Conservation (phyloP, 2,329 filamentous ascomycete genomes). For the Botrytis byssoidea region DNA sequence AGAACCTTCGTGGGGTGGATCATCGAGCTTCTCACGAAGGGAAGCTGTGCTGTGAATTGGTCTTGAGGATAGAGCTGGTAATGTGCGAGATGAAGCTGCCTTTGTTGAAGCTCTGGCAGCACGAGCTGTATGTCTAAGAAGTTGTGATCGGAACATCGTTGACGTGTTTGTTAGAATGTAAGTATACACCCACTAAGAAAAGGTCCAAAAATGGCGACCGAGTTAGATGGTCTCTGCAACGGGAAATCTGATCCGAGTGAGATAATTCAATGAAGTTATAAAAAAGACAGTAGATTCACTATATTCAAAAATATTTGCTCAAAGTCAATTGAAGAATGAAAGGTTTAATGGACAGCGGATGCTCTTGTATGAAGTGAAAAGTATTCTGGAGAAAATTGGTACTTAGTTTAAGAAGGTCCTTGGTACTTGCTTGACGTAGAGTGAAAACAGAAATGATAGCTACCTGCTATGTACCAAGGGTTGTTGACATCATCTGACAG, state of each 20-base stretch:
- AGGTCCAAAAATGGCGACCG: neutral
- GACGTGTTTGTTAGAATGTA: neutral
- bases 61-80: slow-evolving; percentile 24
- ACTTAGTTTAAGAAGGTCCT: slow-evolving; percentile 1
- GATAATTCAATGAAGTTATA: neutral
- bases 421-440: slow-evolving; percentile 2
- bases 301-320: neutral
- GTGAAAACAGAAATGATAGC: slow-evolving; percentile 5
- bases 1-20: slow-evolving; percentile 33
- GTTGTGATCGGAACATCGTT: slow-evolving; percentile 37
- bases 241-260: neutral
- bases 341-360: no score
- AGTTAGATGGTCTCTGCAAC: neutral
- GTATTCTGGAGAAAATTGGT: neutral
- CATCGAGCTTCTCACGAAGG: slow-evolving; percentile 32
- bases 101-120: slow-evolving; percentile 28
- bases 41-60: slow-evolving; percentile 29
- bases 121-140: slow-evolving; percentile 34
- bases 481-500: slow-evolving; percentile 21
- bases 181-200: neutral
- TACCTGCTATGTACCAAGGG: slow-evolving; percentile 6
- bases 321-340: neutral
- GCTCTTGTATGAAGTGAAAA: neutral
- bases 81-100: slow-evolving; percentile 25
- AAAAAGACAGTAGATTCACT: neutral